Conservation (phyloP, 2,329 filamentous ascomycete genomes). For the Diaporthe batatas region DNA sequence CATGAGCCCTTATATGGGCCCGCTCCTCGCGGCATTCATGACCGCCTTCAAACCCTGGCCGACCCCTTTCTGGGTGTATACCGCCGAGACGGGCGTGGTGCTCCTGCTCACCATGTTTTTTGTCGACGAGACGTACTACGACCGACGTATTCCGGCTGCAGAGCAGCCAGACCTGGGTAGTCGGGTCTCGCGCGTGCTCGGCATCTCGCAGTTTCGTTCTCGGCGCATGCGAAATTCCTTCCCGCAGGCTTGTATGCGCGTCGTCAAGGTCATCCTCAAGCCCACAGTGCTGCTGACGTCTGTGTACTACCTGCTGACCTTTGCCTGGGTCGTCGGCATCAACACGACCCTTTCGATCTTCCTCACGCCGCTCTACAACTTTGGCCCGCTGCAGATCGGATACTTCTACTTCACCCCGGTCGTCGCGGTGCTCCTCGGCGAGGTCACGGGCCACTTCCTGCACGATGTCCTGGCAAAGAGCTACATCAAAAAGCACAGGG, state of each 20-base stretch:
- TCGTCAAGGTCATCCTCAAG: conserved; percentile 55
- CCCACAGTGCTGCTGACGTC: conserved; percentile 54
- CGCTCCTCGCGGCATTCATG: conserved; percentile 62
- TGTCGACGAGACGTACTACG: conserved; percentile 64
- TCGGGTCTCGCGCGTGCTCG: conserved; percentile 48
- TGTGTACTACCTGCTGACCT: conserved; percentile 56
- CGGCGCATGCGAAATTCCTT: conserved; percentile 56
- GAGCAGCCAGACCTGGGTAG: conserved; percentile 54
- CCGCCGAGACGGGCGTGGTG: conserved; percentile 54
- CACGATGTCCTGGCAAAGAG: conserved; percentile 63
- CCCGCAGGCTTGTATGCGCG: conserved; percentile 55
- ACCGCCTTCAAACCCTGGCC: conserved; percentile 60
- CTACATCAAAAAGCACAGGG: conserved; percentile 61
- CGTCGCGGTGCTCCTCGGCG: conserved; percentile 66
- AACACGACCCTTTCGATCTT: conserved; percentile 69
- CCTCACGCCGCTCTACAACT: conserved; percentile 63
- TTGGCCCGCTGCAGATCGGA: conserved; percentile 63
- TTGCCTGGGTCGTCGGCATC: conserved; percentile 67
- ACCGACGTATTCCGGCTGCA: conserved; percentile 54
- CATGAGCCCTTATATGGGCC: conserved; percentile 59
- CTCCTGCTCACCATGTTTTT: conserved; percentile 57
- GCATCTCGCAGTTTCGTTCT: conserved; percentile 53
- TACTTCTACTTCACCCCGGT: conserved; percentile 71
- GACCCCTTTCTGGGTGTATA: conserved; percentile 62
- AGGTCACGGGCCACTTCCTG: conserved; percentile 67